Base-by-base conservation (phyloP, 2,329 filamentous ascomycete genomes). In the Xylogone sp. region DNA sequence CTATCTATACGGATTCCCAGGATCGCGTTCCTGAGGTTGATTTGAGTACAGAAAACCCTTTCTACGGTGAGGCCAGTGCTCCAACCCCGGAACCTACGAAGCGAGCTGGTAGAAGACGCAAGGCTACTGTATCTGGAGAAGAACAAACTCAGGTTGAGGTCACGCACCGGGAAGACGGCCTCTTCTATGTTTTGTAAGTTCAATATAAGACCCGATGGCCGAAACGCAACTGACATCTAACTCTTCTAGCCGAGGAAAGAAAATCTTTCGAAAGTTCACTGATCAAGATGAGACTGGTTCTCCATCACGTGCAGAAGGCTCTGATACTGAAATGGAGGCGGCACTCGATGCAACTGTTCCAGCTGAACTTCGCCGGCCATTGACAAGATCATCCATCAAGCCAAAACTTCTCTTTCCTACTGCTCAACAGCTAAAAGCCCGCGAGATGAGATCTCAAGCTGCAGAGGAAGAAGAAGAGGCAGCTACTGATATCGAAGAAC, bases 1-100 rank as follows among this genome's bases (percentile, higher is more conserved):
- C 80, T 57, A 89, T 93, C 62, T 93, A 84, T 65, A 91, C 86
- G 42, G 88, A 94, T 67, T 83, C 88, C 1, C 86, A 90, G 57
- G 91, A 96, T 59, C 84, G 86, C 50, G 69, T 91, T 42, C 89
- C 89, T 19, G 78, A 83, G 56, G 71, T 82, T 42, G 87, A 90
- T 60, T 66, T 71, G n/a, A 83, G 77, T 58, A 70, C 74, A 6
- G 83, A 85, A 21, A 94, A 93, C 64, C 88, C 88, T 1, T 94
- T 93, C 67, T 79, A 83, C 54, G 80, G 77, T 48, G 73, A 74
- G 43, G 56, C 59, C 27, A 62, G 71, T 31, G 67, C 72, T 53
- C 46, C 44, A 9, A 68, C 71, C 55, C 71, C 74, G 10, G 70
- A 73, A 53, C 72, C 74, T 20, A 62, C 65, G 52, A 77, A 71